phyloP scores from a whole-genome alignment of 2,329 filamentous ascomycete species.

The Phaeosphaeriaceae sp. region DNA sequence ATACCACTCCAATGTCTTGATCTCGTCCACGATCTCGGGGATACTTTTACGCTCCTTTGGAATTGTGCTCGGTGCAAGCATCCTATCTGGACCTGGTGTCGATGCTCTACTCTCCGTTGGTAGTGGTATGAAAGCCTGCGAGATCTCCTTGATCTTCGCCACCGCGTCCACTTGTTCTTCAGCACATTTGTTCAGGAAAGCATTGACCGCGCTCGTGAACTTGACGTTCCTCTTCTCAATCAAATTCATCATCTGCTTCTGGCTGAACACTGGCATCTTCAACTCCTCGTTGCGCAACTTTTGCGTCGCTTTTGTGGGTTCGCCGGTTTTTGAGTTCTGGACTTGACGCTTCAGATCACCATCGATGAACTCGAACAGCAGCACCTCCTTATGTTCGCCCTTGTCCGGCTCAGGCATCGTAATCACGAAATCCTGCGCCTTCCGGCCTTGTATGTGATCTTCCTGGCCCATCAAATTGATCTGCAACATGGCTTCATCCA shows the following conservation, averaged over 20 bases:
- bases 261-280: slow-evolving; percentile 90
- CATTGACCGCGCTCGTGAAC: slow-evolving; percentile 78
- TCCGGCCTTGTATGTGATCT: slow-evolving; percentile 66
- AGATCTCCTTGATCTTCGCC: slow-evolving; percentile 66
- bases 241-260: slow-evolving; percentile 86
- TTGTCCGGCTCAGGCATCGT: slow-evolving; percentile 45
- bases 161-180: slow-evolving; percentile 72
- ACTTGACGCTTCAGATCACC: slow-evolving; percentile 87
- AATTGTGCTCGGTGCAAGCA: slow-evolving; percentile 71
- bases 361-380: slow-evolving; percentile 93
- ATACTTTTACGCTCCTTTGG: slow-evolving; percentile 82
- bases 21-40: slow-evolving; percentile 82
- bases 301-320: slow-evolving; percentile 70
- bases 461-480: slow-evolving; percentile 78
- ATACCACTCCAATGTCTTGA: slow-evolving; percentile 87
- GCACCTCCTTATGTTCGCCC: slow-evolving; percentile 67
- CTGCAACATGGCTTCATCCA: slow-evolving; percentile 83
- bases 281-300: slow-evolving; percentile 79
- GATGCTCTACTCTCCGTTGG: slow-evolving; percentile 56
- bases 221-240: slow-evolving; percentile 90
- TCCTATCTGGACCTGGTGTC: slow-evolving; percentile 51
- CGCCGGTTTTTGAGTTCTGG: slow-evolving; percentile 73
- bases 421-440: slow-evolving; percentile 55
- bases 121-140: slow-evolving; percentile 67
- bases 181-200: slow-evolving; percentile 77